phyloP scores from a whole-genome alignment of 140 eudicot genomes.

The Cichorium intybus region DNA sequence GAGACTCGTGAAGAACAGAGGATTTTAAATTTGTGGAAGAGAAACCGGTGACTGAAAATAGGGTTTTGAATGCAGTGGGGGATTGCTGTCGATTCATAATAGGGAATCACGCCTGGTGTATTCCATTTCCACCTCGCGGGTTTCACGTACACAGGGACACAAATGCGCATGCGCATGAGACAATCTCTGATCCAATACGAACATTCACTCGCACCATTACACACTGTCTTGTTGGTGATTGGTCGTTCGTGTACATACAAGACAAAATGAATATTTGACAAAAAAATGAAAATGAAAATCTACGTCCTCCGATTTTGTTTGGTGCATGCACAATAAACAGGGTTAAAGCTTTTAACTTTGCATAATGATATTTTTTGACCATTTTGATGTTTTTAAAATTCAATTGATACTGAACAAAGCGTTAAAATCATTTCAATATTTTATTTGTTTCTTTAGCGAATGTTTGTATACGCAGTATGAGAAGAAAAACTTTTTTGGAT shows the following conservation, averaged over 20 bases:
- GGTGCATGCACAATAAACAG: no score
- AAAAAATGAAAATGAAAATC: neutral
- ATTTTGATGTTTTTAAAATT: no score
- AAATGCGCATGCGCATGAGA: neutral
- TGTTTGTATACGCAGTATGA: no score
- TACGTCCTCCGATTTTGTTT: neutral
- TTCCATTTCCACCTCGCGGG: neutral
- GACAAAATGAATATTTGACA: neutral
- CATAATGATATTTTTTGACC: no score
- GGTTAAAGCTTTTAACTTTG: no score
- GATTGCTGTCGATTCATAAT: neutral
- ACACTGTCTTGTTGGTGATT: neutral
- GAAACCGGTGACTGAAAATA: neutral
- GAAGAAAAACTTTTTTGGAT: no score
- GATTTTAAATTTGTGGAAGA: neutral
- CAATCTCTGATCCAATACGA: neutral
- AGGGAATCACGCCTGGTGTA: conserved; percentile 8
- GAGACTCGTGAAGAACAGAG: neutral
- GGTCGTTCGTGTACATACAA: neutral
- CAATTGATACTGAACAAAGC: no score
- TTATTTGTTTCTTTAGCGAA: no score
- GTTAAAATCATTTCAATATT: no score
- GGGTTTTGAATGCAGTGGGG: conserved; percentile 8
- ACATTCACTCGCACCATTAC: neutral
- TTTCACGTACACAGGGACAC: neutral